Evolutionary conservation across 2,329 filamentous ascomycete genomes (phyloP), one percentile per base, ranked within the genome.

Genomic region (Stromatinia cepivora): DNA sequence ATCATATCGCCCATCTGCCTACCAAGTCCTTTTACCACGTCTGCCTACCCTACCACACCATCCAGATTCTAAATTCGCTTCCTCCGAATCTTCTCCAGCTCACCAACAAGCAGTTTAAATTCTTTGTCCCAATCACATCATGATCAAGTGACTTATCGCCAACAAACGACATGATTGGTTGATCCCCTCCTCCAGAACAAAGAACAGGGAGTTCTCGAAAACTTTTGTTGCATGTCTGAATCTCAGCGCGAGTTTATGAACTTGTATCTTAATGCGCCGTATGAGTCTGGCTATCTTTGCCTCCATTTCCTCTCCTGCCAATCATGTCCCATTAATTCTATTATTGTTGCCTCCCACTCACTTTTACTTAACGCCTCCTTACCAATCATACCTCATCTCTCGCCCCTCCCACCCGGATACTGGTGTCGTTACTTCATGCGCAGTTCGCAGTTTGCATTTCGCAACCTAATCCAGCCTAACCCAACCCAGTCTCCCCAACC

Each of bases 141-240:
- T 22, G 54, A 39, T 28, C 31, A 9, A 52, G n/a, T 28, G 59
- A 52, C 46, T 39, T 28, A 1, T 39, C n/a, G n/a, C 4, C 8
- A 6, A 15, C 15, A 20, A 28, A 3, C 0, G 3, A 39, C 8
- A 20, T 28, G 17, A 52, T 52, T 42, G n/a, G 34, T 28, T 15
- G 17, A 36, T 5, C 2, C 1, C 17, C n/a, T 1, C 6, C 13
- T 25, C 46, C 3, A 1, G n/a, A 28, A 63, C 15, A 63, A 63
- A 63, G 46, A 45, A 36, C 4, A 5, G 15, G 4, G 8, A 28
- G 5, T 39, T 5, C 10, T 0, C 0, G 7, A 63, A 9, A 13
- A 8, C 13, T 22, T 22, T 52, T 63, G 61, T 63, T 63, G 61
- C 61, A 63, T 28, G 2, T 63, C 61, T 63, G 46, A 52, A 63